These are phyloP conservation scores for Hirschioporus abietinus DNA, from an alignment of 768 basidiomycete species.

Conservation along the genomic window DNA sequence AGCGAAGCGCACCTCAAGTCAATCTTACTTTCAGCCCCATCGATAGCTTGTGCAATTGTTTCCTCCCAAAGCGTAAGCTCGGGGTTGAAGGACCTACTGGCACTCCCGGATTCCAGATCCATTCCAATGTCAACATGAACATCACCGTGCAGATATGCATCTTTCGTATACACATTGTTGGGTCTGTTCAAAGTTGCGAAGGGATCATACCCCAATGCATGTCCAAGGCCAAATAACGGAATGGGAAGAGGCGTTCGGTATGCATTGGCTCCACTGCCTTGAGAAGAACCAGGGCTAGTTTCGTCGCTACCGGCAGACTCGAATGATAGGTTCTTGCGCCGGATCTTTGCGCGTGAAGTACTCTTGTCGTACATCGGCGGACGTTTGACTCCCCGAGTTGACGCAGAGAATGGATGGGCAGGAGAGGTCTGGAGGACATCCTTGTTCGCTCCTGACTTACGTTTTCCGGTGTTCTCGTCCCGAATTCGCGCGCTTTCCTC, in stretches of 20 bases:
- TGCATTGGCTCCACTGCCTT: conserved; percentile 21
- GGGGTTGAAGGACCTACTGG: conserved; percentile 17
- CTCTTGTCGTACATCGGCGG: conserved; percentile 43
- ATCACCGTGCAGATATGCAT: conserved; percentile 18
- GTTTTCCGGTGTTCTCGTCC: not conserved
- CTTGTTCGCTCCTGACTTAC: conserved; percentile 18
- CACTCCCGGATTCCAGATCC: conserved; percentile 9
- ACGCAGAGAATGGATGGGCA: conserved; percentile 53
- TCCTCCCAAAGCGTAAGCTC: conserved; percentile 44
- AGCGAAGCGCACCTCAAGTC: conserved; percentile 44
- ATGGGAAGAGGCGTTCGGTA: not conserved
- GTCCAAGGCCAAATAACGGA: not conserved
- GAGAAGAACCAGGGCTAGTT: conserved; percentile 13
- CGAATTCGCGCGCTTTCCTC: not conserved
- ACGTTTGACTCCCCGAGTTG: conserved; percentile 40
- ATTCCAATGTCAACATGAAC: conserved; percentile 11
- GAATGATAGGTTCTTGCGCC: conserved; percentile 17
- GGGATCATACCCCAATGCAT: not conserved
- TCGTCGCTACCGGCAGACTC: conserved; percentile 14
- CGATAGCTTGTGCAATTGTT: conserved; percentile 37
- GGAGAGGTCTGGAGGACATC: conserved; percentile 21
- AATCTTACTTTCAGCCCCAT: conserved; percentile 44
- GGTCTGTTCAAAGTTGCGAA: not conserved
- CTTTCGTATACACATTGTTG: conserved; percentile 16
- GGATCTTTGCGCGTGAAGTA: conserved; percentile 18